A percentile compares a stretch with the other conserved stretches of the same genome.
phyloP scores from a whole-genome alignment of 1,139 yeast genomes.

The Oligophagozyma castellii region DNA sequence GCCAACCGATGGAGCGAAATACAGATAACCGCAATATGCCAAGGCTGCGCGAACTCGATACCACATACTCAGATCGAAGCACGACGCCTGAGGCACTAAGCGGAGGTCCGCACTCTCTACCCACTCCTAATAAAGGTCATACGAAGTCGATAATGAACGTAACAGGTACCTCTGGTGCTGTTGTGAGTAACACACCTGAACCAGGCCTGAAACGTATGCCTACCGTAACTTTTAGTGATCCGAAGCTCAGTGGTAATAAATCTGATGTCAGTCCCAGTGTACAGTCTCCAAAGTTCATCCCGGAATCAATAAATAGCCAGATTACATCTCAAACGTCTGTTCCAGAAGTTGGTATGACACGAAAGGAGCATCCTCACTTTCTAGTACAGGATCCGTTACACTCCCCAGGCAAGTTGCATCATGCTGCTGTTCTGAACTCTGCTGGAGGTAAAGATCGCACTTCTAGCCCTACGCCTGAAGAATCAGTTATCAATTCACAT shows the following conservation, averaged over 20 bases:
- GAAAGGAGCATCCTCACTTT: slow-evolving; percentile 68
- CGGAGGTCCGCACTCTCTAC: neutral
- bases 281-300: neutral
- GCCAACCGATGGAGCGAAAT: too few species aligned
- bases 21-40: too few species aligned
- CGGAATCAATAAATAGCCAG: neutral
- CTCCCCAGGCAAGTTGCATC: slow-evolving; percentile 19
- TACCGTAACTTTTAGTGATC: slow-evolving; percentile 25
- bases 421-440: too few species aligned
- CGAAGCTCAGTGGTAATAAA: slow-evolving; percentile 6
- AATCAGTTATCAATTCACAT: neutral
- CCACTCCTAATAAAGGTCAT: slow-evolving; percentile 5
- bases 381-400: slow-evolving; percentile 56
- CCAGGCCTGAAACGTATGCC: slow-evolving; percentile 24
- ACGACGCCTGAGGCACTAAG: slow-evolving; percentile 1
- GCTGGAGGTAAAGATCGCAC: neutral
- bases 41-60: too few species aligned
- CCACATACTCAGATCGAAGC: too few species aligned
- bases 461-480: neutral
- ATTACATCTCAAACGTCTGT: neutral
- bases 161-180: slow-evolving; percentile 25
- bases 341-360: neutral
- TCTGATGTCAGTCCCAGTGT: neutral
- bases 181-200: slow-evolving; percentile 24
- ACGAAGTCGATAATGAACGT: slow-evolving; percentile 25